phyloP scores from a whole-genome alignment of 2,329 filamentous ascomycete genomes.

The Ceratocystiopsis sp. region DNA sequence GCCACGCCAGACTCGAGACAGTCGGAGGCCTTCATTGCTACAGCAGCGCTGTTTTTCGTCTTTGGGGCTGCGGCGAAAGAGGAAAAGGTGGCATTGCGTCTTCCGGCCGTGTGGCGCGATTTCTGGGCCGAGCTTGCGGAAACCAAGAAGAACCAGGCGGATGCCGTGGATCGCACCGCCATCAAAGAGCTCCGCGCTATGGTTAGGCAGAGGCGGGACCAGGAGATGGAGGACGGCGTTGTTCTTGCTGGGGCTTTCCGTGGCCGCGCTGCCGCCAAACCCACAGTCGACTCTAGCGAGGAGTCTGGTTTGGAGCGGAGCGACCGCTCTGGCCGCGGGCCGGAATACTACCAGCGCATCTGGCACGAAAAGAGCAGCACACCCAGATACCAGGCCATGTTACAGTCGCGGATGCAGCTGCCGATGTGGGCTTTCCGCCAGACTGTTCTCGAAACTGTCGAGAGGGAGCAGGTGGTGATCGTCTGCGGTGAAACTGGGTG shows the following conservation, averaged over 20 bases:
- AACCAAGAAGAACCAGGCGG: slow-evolving; percentile 49
- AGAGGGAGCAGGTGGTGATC: slow-evolving; percentile 71
- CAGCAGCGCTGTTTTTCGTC: slow-evolving; percentile 62
- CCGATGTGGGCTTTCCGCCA: slow-evolving; percentile 80
- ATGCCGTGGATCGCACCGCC: slow-evolving; percentile 50
- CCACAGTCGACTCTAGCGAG: slow-evolving; percentile 29
- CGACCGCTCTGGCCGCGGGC: slow-evolving; percentile 20
- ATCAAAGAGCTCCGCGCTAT: slow-evolving; percentile 53
- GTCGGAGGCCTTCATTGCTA: slow-evolving; percentile 75
- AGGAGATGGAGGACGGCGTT: slow-evolving; percentile 56
- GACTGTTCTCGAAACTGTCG: slow-evolving; percentile 60
- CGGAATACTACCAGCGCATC: slow-evolving; percentile 36
- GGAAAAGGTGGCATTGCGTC: slow-evolving; percentile 63
- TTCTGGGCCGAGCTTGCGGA: slow-evolving; percentile 67
- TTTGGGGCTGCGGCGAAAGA: slow-evolving; percentile 67
- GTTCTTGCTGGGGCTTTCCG: slow-evolving; percentile 63
- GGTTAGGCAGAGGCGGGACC: slow-evolving; percentile 50
- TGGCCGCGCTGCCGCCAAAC: slow-evolving; percentile 33
- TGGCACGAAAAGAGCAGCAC: slow-evolving; percentile 42
- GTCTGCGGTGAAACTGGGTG: slow-evolving; percentile 94
- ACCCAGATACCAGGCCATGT: slow-evolving; percentile 60
- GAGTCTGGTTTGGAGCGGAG: slow-evolving; percentile 27
- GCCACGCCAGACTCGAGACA: slow-evolving; percentile 62
- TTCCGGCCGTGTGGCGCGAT: slow-evolving; percentile 70
- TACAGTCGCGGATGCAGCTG: slow-evolving; percentile 57